Percentiles rank a stretch among this genome's conserved stretches.
These are phyloP conservation scores for Kurtzmaniella quercitrusa DNA, from an alignment of 1,139 yeast species.

Conservation along the genomic window DNA sequence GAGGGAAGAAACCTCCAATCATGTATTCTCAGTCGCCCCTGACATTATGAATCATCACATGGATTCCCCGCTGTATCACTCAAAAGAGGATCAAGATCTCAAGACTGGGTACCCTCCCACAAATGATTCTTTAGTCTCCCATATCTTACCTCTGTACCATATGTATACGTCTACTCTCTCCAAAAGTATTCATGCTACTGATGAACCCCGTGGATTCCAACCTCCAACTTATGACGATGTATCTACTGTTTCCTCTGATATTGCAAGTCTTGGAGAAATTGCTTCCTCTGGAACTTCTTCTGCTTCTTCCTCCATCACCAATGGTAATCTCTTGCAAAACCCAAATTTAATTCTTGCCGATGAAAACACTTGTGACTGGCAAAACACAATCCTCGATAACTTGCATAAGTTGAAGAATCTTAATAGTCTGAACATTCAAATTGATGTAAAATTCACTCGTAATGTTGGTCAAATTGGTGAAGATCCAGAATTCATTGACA, in stretches of 20 bases:
- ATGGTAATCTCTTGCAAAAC: background rate
- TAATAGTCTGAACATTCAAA: conserved; percentile 20
- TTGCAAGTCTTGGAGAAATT: conserved; percentile 6
- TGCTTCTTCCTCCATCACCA: background rate
- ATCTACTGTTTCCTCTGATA: conserved; percentile 5
- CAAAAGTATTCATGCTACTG: conserved; percentile 7
- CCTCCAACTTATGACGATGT: conserved; percentile 14
- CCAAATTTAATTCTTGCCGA: conserved; percentile 22
- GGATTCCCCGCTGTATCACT: conserved; percentile 1
- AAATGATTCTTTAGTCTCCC: conserved; percentile 20
- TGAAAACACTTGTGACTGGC: conserved; percentile 31
- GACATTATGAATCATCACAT: background rate
- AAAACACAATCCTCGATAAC: conserved; percentile 37
- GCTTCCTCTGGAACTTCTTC: conserved; percentile 1
- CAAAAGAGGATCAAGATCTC: background rate
- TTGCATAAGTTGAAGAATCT: conserved; percentile 30
- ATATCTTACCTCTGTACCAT: conserved; percentile 13
- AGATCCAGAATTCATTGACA: conserved; percentile 28
- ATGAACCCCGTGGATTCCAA: conserved; percentile 11
- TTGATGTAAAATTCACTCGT: conserved; percentile 31
- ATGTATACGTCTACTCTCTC: conserved; percentile 10
- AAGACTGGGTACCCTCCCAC: conserved; percentile 8
- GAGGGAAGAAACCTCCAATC: background rate
- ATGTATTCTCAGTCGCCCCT: background rate
- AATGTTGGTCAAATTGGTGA: conserved; percentile 29